Conservation (phyloP, 164 flowering plant species). For the Aristolochia fimbriata region DNA sequence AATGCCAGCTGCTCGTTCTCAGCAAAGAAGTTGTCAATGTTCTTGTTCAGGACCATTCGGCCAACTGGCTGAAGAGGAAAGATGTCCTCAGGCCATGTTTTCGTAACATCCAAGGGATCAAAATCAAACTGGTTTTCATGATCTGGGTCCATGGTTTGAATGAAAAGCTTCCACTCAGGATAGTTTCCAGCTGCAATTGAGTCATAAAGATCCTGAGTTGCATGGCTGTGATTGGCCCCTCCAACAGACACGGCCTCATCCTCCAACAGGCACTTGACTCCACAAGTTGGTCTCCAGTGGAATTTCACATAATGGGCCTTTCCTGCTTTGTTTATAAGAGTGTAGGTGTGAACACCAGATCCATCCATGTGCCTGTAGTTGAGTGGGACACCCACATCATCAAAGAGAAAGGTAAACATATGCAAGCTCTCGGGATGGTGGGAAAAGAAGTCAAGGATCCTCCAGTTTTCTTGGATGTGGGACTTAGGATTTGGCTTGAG, state of each 20-base stretch:
- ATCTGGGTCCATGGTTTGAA: slow-evolving; percentile 86
- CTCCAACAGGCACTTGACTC: slow-evolving; percentile 73
- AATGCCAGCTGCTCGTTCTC: slow-evolving; percentile 97
- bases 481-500: slow-evolving; percentile 81
- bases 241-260: slow-evolving; percentile 82
- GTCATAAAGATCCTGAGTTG: slow-evolving; percentile 91
- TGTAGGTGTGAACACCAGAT: slow-evolving; percentile 83
- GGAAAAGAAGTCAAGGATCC: slow-evolving; percentile 73
- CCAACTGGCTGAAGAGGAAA: slow-evolving; percentile 90
- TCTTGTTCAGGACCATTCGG: slow-evolving; percentile 85
- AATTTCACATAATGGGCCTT: slow-evolving; percentile 80
- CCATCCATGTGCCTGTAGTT: slow-evolving; percentile 99
- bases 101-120: slow-evolving; percentile 93
- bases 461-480: slow-evolving; percentile 82
- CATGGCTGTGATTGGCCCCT: slow-evolving; percentile 96
- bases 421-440: slow-evolving; percentile 93
- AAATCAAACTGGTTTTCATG: slow-evolving; percentile 79
- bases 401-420: slow-evolving; percentile 84
- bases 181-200: slow-evolving; percentile 88
- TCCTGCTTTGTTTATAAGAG: slow-evolving; percentile 74
- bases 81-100: slow-evolving; percentile 98
- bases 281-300: slow-evolving; percentile 98
- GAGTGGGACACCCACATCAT: slow-evolving; percentile 84
- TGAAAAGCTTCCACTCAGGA: slow-evolving; percentile 93
- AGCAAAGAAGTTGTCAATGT: slow-evolving; percentile 91